Conservation (phyloP, 441 rosid genomes). For the Lepidium campestre region DNA sequence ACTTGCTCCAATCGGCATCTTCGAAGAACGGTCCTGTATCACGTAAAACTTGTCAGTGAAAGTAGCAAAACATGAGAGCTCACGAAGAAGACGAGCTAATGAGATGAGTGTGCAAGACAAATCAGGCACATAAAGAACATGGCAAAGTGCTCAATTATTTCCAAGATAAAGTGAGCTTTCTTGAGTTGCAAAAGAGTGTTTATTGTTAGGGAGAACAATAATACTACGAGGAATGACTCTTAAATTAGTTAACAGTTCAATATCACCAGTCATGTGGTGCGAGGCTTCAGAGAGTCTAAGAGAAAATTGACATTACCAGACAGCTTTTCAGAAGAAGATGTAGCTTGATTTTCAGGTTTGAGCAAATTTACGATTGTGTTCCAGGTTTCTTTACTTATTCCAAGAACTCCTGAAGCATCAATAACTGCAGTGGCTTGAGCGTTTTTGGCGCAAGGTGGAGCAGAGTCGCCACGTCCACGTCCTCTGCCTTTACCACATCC, state of each 20-base stretch:
- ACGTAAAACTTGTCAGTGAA: background rate
- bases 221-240: background rate
- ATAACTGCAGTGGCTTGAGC: too few species aligned
- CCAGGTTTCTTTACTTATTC: background rate
- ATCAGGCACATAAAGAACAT: background rate
- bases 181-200: background rate
- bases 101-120: background rate
- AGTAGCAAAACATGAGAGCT: background rate
- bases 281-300: background rate
- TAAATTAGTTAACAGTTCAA: background rate
- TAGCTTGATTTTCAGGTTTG: background rate
- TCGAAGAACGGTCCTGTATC: background rate
- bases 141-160: background rate
- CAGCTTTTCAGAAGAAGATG: background rate
- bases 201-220: background rate
- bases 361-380: background rate
- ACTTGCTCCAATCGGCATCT: background rate
- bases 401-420: too few species aligned
- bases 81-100: background rate
- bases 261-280: background rate
- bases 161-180: background rate
- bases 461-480: too few species aligned
- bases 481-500: too few species aligned
- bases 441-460: too few species aligned
- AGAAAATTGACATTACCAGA: background rate